Evolutionary conservation across 2,329 filamentous ascomycete genomes (phyloP).

Genomic region (Zymoseptoria pseudotritici): DNA sequence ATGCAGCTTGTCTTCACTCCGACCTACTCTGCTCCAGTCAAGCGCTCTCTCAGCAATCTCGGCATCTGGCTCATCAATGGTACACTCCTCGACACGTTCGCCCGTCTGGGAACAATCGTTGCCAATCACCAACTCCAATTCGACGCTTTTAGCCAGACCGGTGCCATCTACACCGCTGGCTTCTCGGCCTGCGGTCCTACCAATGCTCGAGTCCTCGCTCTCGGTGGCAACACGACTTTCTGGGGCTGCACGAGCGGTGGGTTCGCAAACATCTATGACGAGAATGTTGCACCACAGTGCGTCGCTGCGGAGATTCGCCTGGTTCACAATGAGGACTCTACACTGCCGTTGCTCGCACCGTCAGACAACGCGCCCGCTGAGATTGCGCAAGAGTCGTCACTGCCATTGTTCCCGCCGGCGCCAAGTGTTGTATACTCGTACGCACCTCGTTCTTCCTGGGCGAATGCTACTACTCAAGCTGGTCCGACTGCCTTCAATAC

Average conservation of each 20-base stretch:
- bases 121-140: slow-evolving; percentile 76
- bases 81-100: slow-evolving; percentile 55
- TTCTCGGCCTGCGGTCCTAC: slow-evolving; percentile 55
- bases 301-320: not conserved
- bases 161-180: slow-evolving; percentile 64
- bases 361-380: not conserved
- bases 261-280: slow-evolving; percentile 78
- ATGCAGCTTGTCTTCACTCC: not conserved
- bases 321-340: not conserved
- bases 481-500: not conserved
- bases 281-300: slow-evolving; percentile 18
- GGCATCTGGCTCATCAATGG: slow-evolving; percentile 48
- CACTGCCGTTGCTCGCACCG: not conserved
- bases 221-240: slow-evolving; percentile 60
- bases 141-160: slow-evolving; percentile 58
- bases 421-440: not conserved
- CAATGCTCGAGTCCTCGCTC: slow-evolving; percentile 57
- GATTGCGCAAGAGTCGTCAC: not conserved
- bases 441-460: not conserved
- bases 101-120: slow-evolving; percentile 69
- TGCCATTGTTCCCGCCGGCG: not conserved
- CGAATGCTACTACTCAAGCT: not conserved
- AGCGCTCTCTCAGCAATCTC: not conserved
- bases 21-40: not conserved
- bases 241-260: slow-evolving; percentile 66